phyloP scores from a whole-genome alignment of 106 monocot species.

The Dendrobium huoshanense region DNA sequence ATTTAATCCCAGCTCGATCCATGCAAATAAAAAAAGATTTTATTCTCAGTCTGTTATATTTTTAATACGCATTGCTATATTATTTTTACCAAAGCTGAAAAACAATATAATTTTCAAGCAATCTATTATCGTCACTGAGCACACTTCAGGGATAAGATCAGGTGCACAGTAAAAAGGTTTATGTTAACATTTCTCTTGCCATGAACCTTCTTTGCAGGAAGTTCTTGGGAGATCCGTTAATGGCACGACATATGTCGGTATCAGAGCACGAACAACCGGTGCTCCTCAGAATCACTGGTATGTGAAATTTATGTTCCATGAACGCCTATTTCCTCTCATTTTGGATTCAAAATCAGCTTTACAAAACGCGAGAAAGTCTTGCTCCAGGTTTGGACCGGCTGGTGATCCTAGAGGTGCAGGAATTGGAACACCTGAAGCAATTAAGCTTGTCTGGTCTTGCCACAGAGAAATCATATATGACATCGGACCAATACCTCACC shows the following conservation, averaged over 20 bases:
- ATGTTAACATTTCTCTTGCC: not conserved
- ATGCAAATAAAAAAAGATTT: too few species aligned
- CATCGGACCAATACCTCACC: slow-evolving; percentile 55
- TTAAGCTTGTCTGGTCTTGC: slow-evolving; percentile 93
- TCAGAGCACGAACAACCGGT: slow-evolving; percentile 92
- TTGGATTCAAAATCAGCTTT: not conserved
- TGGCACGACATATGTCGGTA: slow-evolving; percentile 94
- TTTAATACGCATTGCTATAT: too few species aligned
- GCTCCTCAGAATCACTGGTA: slow-evolving; percentile 99
- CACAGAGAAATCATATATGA: slow-evolving; percentile 93
- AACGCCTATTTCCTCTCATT: not conserved
- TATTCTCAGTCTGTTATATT: too few species aligned
- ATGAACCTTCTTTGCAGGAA: slow-evolving; percentile 39
- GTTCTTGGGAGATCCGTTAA: slow-evolving; percentile 84
- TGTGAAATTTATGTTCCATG: not conserved
- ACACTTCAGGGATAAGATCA: too few species aligned
- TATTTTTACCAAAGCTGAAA: too few species aligned
- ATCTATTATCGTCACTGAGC: too few species aligned
- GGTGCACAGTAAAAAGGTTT: too few species aligned
- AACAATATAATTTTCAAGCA: too few species aligned
- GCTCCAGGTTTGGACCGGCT: slow-evolving; percentile 90
- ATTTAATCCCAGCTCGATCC: too few species aligned
- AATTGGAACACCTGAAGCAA: slow-evolving; percentile 97
- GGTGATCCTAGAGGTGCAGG: slow-evolving; percentile 96
- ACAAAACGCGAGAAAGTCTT: not conserved